Evolutionary conservation across 2,329 filamentous ascomycete species (phyloP), one percentile per base, ranked within the genome.

Genomic region (Chlorencoelia australis): DNA sequence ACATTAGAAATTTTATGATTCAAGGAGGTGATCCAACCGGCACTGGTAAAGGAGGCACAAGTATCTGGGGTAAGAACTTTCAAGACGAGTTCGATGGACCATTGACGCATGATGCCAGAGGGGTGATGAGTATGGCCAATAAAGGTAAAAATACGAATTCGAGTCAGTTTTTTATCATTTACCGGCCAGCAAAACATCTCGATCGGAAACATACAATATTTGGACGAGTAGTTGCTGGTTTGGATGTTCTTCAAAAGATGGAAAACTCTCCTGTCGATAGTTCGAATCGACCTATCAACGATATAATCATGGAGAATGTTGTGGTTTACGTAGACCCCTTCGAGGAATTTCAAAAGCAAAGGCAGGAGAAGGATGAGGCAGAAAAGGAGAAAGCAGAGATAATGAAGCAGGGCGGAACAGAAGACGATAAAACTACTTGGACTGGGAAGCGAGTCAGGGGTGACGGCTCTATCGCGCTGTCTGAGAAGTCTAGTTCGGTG

Each of bases 101-200:
- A 0, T 61, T 87, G 26, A 82, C 79, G n/a, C 91, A 98, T 52
- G 81, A 86, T 53, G 64, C 70, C 0, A 70, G 88, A 18, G 91
- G 91, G 9, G 73, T 88, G 1, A 56, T 93, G 17, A 87, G 81
- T 48, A 98, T 98, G 91, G 91, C 91, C 26, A 98, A 98, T 61
- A 98, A 98, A 58, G 91, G 91, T 40, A 95, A 95, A 56, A 89
- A 95, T 55, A 96, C 89, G 15, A 98, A 98, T 61, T 91, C 84
- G 7, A 85, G 77, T 49, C 91, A 98, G 60, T 98, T 79, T 57
- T 98, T 96, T 67, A 82, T 98, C 55, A 84, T 82, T 0, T 98
- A 98, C 59, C 79, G 85, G 33, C 69, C 82, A 1, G 75, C 80
- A 0, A 79, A 82, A 45, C 91, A 98, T 62, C 71, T 98, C 1